phyloP scores from a whole-genome alignment of 179 eudicot species.

The Pouteria campechiana region DNA sequence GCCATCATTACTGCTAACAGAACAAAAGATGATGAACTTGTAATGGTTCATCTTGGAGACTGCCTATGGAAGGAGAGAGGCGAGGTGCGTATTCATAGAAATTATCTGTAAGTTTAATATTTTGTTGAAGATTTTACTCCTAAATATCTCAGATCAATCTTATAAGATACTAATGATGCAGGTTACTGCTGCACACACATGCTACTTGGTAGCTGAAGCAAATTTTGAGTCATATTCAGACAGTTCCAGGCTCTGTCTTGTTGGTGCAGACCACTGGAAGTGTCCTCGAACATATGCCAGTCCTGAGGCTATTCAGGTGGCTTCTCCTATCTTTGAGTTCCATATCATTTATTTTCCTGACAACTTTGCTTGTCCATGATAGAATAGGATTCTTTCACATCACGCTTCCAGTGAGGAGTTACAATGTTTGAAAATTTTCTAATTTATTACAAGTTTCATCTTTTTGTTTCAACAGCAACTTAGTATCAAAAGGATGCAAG shows the following conservation, averaged over 20 bases:
- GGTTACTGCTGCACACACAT: conserved; percentile 89
- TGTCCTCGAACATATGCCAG: conserved; percentile 84
- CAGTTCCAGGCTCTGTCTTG: conserved; percentile 78
- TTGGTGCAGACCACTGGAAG: conserved; percentile 94
- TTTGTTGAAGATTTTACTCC: neutral
- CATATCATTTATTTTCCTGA: no score
- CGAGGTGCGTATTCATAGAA: conserved; percentile 41
- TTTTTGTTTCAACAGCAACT: no score
- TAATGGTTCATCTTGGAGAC: conserved; percentile 92
- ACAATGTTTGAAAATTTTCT: no score
- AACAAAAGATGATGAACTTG: conserved; percentile 94
- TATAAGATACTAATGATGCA: conserved; percentile 13
- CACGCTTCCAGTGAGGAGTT: no score
- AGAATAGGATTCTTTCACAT: no score
- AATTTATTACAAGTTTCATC: no score
- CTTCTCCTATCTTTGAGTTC: no score
- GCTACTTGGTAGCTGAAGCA: conserved; percentile 92
- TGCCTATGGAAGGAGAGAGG: conserved; percentile 74
- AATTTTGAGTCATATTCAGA: conserved; percentile 77
- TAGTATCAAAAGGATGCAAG: no score
- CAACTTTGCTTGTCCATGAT: no score
- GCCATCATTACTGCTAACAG: conserved; percentile 87
- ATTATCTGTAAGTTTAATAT: neutral
- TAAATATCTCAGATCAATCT: neutral
- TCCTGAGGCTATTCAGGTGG: conserved; percentile 98